Evolutionary conservation across 148 eudicot species (phyloP).

Genomic region (Persicaria maculosa): DNA sequence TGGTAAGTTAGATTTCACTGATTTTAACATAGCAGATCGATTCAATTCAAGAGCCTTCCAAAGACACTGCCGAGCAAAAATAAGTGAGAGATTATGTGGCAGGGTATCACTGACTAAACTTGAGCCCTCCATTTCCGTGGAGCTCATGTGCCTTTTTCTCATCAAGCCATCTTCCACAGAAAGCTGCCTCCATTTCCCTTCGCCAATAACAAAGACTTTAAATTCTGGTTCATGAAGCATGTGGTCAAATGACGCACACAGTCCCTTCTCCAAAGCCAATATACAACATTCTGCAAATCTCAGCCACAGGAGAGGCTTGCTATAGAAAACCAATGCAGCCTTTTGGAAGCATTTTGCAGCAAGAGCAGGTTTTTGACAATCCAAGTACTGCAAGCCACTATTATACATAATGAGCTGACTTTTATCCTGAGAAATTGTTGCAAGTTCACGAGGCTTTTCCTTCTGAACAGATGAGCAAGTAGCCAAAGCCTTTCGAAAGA

Average conservation of each 20-base stretch:
- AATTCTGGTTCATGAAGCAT: slow-evolving; percentile 31
- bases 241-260: slow-evolving; percentile 25
- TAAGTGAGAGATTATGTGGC: slow-evolving; percentile 42
- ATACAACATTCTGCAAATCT: slow-evolving; percentile 89
- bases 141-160: slow-evolving; percentile 22
- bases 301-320: slow-evolving; percentile 75
- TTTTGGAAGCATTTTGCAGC: slow-evolving; percentile 74
- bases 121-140: slow-evolving; percentile 27
- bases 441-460: slow-evolving; percentile 60
- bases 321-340: slow-evolving; percentile 53
- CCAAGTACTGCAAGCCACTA: slow-evolving; percentile 73
- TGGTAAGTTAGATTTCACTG: slow-evolving; percentile 27
- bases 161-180: slow-evolving; percentile 33
- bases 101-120: slow-evolving; percentile 26
- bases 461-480: slow-evolving; percentile 45
- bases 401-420: slow-evolving; percentile 69
- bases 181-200: slow-evolving; percentile 84
- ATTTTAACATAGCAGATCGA: slow-evolving; percentile 29
- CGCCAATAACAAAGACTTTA: slow-evolving; percentile 56
- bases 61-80: slow-evolving; percentile 64
- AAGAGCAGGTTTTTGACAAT: slow-evolving; percentile 70
- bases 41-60: slow-evolving; percentile 61
- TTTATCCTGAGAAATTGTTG: slow-evolving; percentile 68
- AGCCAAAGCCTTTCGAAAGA: slow-evolving; percentile 69
- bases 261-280: slow-evolving; percentile 62